Base-by-base conservation (phyloP, 2,329 filamentous ascomycete species). In the Fusarium poae region DNA sequence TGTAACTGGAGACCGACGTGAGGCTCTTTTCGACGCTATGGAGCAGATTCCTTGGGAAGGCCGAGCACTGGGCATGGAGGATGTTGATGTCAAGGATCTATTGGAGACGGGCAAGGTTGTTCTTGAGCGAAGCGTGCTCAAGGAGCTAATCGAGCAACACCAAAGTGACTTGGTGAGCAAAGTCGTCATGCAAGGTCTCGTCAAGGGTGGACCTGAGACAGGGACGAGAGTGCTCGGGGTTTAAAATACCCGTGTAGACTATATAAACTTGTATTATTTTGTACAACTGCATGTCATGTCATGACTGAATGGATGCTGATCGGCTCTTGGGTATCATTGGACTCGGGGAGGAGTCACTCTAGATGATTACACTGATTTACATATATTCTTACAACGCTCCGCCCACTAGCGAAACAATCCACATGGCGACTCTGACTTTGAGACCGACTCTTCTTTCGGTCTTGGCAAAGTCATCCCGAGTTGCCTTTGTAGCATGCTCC, bases 71-170 rank as follows among this genome's bases (percentile, higher is more conserved):
- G 86, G 88, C 59, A 83, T 91, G 62, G 82, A 86, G n/a, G 91
- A 97, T 67, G 93, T 99, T 35, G 96, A 98, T 80, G 93, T 99
- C 67, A 99, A 98, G 86, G 92, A 98, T 78, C 80, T 99, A 68
- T 82, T 99, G 71, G 92, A 96, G 82, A 89, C 91, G 55, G 92
- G 92, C 55, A 89, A 94, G 75, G 83, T 99, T 64, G 89, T 99
- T 63, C 89, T 99, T 74, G 96, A 99, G 86, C 88, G 91, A 78
- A 82, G 83, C 42, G 95, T 95, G 35, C 84, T 99, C 75, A 86
- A 90, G 78, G 85, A 88, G 77, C 88, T 98, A 77, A 85, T 97
- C 74, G 81, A 84, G 76, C 81, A 85, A 70, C 94, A 97, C 75
- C 86, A 91, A 82, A 90, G 86, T 75, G 91, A 93, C 77, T 75